phyloP scores from a whole-genome alignment of 768 basidiomycete species.

The Russula compacta region DNA sequence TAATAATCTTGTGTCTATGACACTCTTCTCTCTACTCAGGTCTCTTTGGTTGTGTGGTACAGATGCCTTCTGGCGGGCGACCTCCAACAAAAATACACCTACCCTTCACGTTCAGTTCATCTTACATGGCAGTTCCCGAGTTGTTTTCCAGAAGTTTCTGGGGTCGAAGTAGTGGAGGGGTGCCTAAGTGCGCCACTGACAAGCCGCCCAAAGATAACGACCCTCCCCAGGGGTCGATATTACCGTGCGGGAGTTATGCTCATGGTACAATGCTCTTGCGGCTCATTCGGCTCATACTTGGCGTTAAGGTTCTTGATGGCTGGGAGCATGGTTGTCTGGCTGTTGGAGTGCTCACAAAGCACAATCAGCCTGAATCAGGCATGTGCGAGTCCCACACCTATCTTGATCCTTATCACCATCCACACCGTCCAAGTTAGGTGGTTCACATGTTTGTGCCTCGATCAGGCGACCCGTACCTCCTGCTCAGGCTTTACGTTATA shows the following conservation, averaged over 20 bases:
- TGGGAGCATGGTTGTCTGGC: slow-evolving; percentile 19
- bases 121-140: slow-evolving; percentile 45
- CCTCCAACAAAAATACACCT: not conserved
- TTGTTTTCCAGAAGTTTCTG: slow-evolving; percentile 43
- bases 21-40: not conserved
- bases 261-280: slow-evolving; percentile 52
- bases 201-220: not conserved
- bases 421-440: not conserved
- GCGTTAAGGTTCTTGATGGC: slow-evolving; percentile 49
- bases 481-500: slow-evolving; percentile 54
- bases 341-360: not conserved
- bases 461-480: slow-evolving; percentile 45
- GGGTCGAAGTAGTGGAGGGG: slow-evolving; percentile 37
- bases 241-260: slow-evolving; percentile 49
- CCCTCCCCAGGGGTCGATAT: slow-evolving; percentile 41
- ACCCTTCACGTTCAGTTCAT: slow-evolving; percentile 34
- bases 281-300: slow-evolving; percentile 43
- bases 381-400: slow-evolving; percentile 61
- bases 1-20: not conserved
- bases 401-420: slow-evolving; percentile 47
- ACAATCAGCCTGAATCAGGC: slow-evolving; percentile 28
- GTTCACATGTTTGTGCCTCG: not conserved
- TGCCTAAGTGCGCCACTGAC: slow-evolving; percentile 42
- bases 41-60: not conserved
- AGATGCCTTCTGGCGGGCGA: not conserved